Percentiles rank a stretch among this genome's conserved stretches.
phyloP scores from a whole-genome alignment of 805 yeast genomes.

The Candida yuanshanica region DNA sequence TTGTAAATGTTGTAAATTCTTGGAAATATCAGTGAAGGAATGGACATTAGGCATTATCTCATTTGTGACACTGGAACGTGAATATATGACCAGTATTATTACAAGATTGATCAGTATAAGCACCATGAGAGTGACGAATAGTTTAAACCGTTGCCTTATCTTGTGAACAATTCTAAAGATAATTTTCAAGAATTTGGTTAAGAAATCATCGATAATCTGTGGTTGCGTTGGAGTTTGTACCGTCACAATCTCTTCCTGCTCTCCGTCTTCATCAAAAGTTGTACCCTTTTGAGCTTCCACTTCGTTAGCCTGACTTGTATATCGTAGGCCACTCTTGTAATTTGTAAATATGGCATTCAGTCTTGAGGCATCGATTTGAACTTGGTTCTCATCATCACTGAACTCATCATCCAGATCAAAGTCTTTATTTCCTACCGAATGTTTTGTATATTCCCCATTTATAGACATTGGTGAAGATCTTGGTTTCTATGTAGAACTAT shows the following conservation, averaged over 20 bases:
- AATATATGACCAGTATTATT: constrained; percentile 2
- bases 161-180: constrained; percentile 1
- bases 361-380: neutral
- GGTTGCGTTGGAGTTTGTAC: neutral
- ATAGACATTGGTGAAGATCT: neutral
- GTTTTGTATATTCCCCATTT: too few species aligned
- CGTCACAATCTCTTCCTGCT: neutral
- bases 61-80: constrained; percentile 1
- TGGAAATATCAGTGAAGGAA: constrained; percentile 17
- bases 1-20: constrained; percentile 17
- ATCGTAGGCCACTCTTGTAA: neutral
- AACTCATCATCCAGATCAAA: neutral
- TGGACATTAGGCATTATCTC: constrained; percentile 12
- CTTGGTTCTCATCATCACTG: neutral
- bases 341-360: neutral
- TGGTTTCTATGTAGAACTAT: neutral
- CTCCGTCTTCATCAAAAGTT: neutral
- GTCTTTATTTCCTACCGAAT: too few species aligned
- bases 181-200: neutral
- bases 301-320: neutral
- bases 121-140: neutral
- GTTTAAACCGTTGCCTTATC: neutral
- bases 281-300: neutral
- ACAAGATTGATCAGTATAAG: constrained; percentile 3
- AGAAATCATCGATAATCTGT: neutral